A percentile compares a stretch with the other conserved stretches of the same genome.
These are phyloP conservation scores for Aspergillus awamori DNA, from an alignment of 2,329 filamentous ascomycete species.

Conservation along the genomic window DNA sequence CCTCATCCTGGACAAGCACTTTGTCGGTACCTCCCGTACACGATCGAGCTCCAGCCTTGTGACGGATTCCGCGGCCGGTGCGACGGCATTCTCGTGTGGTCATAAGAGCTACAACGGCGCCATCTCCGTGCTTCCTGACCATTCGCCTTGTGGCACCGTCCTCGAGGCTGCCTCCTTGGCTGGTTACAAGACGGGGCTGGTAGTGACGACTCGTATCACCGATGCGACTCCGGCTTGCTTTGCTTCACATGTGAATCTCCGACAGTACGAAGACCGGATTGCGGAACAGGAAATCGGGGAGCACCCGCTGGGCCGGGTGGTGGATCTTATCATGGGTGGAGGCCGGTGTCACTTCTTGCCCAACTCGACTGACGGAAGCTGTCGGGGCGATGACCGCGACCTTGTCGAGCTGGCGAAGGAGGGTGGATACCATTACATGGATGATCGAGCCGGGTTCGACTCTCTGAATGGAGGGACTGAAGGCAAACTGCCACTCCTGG, in stretches of 20 bases:
- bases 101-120: constrained; percentile 96
- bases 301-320: constrained; percentile 80
- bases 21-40: constrained; percentile 88
- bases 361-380: constrained; percentile 78
- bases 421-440: constrained; percentile 79
- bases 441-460: constrained; percentile 75
- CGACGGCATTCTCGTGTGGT: constrained; percentile 92
- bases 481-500: constrained; percentile 78
- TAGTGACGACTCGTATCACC: constrained; percentile 92
- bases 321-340: constrained; percentile 91
- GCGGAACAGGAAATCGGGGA: constrained; percentile 90
- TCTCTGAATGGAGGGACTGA: constrained; percentile 66
- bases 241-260: constrained; percentile 79
- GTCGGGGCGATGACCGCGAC: constrained; percentile 76
- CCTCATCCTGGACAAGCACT: constrained; percentile 79
- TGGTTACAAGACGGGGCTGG: constrained; percentile 89
- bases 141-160: constrained; percentile 84
- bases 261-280: constrained; percentile 84
- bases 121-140: constrained; percentile 84
- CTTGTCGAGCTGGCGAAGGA: constrained; percentile 72
- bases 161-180: constrained; percentile 91
- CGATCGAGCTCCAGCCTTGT: constrained; percentile 81
- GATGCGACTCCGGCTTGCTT: constrained; percentile 97
- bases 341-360: constrained; percentile 91
- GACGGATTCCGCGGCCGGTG: constrained; percentile 95